A percentile compares a stretch with the other conserved stretches of the same genome.
These are phyloP conservation scores for Aspergillus pseudoviridinutans DNA, from an alignment of 2,329 filamentous ascomycete species.

Conservation along the genomic window DNA sequence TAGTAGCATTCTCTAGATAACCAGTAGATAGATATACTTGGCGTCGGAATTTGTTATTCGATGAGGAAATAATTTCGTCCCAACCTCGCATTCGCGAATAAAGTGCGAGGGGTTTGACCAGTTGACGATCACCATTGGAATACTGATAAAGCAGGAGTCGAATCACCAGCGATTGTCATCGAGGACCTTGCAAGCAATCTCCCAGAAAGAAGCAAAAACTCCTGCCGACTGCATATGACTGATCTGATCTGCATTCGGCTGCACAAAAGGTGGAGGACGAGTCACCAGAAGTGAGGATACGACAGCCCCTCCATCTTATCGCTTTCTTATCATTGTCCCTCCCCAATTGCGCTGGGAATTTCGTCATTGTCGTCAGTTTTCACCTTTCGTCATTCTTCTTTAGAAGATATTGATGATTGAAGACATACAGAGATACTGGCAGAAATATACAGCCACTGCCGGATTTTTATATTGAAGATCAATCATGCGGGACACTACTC, in stretches of 20 bases:
- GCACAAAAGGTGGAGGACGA: background rate
- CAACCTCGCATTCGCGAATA: background rate
- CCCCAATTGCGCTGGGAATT: background rate
- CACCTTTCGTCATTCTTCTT: background rate
- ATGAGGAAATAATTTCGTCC: background rate
- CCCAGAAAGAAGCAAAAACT: background rate
- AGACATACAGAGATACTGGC: background rate
- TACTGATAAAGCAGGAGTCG: background rate
- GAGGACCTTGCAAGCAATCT: background rate
- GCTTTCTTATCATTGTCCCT: background rate
- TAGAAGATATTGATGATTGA: background rate
- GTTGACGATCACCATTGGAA: background rate
- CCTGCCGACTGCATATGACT: no score
- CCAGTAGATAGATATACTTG: background rate
- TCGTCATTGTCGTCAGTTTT: background rate
- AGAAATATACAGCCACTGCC: background rate
- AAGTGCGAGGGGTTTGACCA: background rate
- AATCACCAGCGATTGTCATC: background rate
- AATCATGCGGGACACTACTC: conserved; percentile 9
- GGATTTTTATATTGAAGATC: background rate
- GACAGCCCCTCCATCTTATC: background rate
- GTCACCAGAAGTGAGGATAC: background rate
- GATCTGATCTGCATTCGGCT: background rate
- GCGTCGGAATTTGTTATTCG: background rate
- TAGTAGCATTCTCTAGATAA: no score